Base-by-base conservation (phyloP, 1,284 basidiomycete genomes). In the Chalciporus sp. region DNA sequence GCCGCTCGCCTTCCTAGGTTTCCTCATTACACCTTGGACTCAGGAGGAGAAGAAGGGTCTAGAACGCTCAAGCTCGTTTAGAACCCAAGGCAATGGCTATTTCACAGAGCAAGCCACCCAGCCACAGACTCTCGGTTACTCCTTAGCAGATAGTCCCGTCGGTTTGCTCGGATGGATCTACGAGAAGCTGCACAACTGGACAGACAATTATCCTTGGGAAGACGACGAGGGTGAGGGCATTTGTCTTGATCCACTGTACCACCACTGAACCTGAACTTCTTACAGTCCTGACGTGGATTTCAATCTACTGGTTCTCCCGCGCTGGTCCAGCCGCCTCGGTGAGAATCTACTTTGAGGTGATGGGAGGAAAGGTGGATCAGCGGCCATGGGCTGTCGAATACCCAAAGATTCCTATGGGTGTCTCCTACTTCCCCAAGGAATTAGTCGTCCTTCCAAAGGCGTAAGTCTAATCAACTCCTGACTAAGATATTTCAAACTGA, bases 151-250 rank as follows among this genome's bases (percentile, higher is more conserved):
- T 61, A 84, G 82, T n/a, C 84, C 84, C 12, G 72, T 75, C 5
- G 83, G 80, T 0, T 63, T 86, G 14, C 72, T 85, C 2, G 80
- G 77, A 1, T 85, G 83, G 81, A 79, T 86, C 33, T 84, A 83
- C 50, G 82, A 85, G 58, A 85, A 85, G 56, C 65, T 85, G 0
- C 69, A 76, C 4, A 61, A 65, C 16, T 84, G 82, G 79, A 74
- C 78, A 1, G 82, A 84, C 54, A 58, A 60, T 0, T 84, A 82
- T 58, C 67, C 67, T 5, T 83, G 79, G 78, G 65, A 70, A 10
- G 78, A 81, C 48, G 80, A 82, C 26, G 82, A 82, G 69, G 69
- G 79, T 77, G 33, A 43, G 43, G 9, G 1, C 7, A 10, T 37
- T 26, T 12, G 4, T 43, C 58, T 29, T 47, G 54, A 3, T 46